Percentiles rank a stretch among this genome's conserved stretches.
Evolutionary conservation across 805 yeast species (phyloP).

Genomic region (Saccharomycopsis sp.): DNA sequence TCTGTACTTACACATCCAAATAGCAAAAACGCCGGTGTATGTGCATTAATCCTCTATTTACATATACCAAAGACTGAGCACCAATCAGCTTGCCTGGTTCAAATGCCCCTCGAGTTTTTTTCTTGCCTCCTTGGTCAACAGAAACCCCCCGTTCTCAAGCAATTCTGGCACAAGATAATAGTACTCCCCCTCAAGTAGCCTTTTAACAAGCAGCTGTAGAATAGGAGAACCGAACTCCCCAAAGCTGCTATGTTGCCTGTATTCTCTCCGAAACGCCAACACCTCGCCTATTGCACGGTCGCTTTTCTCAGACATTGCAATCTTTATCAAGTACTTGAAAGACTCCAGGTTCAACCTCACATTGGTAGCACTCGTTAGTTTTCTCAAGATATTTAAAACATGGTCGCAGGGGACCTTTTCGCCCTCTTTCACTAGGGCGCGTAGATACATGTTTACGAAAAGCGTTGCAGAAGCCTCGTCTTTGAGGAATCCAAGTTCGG

Average conservation of each 20-base stretch:
- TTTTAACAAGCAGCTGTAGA: background rate
- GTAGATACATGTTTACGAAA: background rate
- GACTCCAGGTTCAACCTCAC: slow-evolving; percentile 1
- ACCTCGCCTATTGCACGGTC: background rate
- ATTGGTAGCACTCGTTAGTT: background rate
- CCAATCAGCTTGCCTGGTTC: too few species aligned
- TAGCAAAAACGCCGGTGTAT: too few species aligned
- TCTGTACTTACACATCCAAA: too few species aligned
- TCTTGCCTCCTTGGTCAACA: background rate
- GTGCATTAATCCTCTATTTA: too few species aligned
- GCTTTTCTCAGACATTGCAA: background rate
- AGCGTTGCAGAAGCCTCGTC: background rate
- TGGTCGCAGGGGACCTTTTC: background rate
- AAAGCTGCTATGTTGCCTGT: background rate
- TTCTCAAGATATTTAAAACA: background rate
- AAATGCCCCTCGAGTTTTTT: background rate
- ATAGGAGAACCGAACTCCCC: background rate
- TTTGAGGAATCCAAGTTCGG: slow-evolving; percentile 1
- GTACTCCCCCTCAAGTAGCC: background rate
- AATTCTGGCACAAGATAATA: background rate
- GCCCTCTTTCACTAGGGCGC: background rate
- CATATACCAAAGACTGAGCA: too few species aligned
- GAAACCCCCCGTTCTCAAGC: background rate
- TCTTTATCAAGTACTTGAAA: slow-evolving; percentile 1
- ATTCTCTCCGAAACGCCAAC: background rate